phyloP scores from a whole-genome alignment of 2,329 filamentous ascomycete genomes.

The Hypomyces rosellus region DNA sequence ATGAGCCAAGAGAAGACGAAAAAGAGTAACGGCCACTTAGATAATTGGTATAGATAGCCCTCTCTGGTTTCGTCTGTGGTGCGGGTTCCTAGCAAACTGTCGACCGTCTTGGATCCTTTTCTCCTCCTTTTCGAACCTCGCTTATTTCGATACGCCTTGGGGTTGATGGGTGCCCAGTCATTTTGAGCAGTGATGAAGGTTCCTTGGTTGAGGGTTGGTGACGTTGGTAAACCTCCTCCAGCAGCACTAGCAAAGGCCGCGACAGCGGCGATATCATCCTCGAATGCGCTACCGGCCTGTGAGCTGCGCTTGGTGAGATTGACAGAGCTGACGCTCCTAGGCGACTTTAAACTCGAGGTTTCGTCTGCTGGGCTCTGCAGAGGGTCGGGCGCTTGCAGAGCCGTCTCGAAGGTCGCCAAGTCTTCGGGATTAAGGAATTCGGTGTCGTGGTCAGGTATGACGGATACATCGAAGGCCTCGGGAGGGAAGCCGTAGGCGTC shows the following conservation, averaged over 20 bases:
- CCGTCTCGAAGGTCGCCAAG: constrained; percentile 70
- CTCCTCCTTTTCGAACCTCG: constrained; percentile 33
- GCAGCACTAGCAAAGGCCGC: constrained; percentile 34
- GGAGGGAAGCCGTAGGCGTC: constrained; percentile 49
- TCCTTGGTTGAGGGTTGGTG: constrained; percentile 25
- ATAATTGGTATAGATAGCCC: constrained; percentile 78
- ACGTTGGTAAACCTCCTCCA: constrained; percentile 27
- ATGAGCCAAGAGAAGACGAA: constrained; percentile 75
- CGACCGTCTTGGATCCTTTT: constrained; percentile 31
- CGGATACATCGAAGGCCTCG: constrained; percentile 60
- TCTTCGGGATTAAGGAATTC: constrained; percentile 71
- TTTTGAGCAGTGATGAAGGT: constrained; percentile 83
- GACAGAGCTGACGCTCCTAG: constrained; percentile 34
- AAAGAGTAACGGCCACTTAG: constrained; percentile 87
- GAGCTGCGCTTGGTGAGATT: constrained; percentile 39
- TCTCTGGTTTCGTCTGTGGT: constrained; percentile 90
- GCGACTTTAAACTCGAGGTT: constrained; percentile 34
- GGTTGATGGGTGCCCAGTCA: constrained; percentile 87
- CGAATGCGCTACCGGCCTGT: constrained; percentile 22
- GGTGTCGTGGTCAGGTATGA: constrained; percentile 71
- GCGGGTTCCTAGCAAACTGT: constrained; percentile 45
- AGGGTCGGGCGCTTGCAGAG: constrained; percentile 74
- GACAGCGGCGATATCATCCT: constrained; percentile 30
- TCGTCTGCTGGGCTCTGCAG: constrained; percentile 57
- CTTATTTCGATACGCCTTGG: constrained; percentile 49